Conservation (phyloP, 2,329 filamentous ascomycete genomes). For the Dactylonectria macrodidyma region DNA sequence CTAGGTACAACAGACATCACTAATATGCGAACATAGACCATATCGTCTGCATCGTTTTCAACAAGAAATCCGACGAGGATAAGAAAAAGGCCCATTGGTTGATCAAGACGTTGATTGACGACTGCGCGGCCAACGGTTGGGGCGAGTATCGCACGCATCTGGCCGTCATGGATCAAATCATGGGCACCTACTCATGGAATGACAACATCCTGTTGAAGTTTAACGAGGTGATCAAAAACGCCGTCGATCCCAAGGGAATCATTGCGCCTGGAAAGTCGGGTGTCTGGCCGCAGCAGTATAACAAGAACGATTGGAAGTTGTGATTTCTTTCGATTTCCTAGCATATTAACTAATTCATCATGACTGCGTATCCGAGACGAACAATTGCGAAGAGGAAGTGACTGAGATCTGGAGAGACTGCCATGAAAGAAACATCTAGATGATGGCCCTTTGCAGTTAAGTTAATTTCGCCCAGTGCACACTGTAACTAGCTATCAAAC, state of each 20-base stretch:
- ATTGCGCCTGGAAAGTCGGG: constrained; percentile 55
- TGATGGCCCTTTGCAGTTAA: too few relatives aligned
- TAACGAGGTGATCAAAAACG: constrained; percentile 61
- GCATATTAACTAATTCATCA: not conserved
- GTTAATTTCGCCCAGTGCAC: too few relatives aligned
- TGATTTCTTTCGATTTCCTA: not conserved
- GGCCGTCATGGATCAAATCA: constrained; percentile 63
- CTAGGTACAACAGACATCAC: not conserved
- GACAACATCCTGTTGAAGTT: constrained; percentile 58
- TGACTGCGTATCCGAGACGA: too few relatives aligned
- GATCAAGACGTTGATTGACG: constrained; percentile 55
- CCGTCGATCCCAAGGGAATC: constrained; percentile 59
- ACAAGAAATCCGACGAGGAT: constrained; percentile 56
- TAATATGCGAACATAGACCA: constrained; percentile 8
- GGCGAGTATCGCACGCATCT: constrained; percentile 65
- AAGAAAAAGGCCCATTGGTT: constrained; percentile 52
- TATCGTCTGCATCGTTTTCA: constrained; percentile 68
- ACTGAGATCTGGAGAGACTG: too few relatives aligned
- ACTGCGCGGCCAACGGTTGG: constrained; percentile 58
- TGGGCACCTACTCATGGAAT: constrained; percentile 62
- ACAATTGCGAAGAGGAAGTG: too few relatives aligned
- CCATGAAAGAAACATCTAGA: too few relatives aligned
- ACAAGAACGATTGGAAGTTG: constrained; percentile 4
- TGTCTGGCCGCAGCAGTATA: constrained; percentile 51
- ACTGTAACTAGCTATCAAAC: too few relatives aligned